phyloP scores from a whole-genome alignment of 2,329 filamentous ascomycete species.

The Mycosphaerelloides madeirae region DNA sequence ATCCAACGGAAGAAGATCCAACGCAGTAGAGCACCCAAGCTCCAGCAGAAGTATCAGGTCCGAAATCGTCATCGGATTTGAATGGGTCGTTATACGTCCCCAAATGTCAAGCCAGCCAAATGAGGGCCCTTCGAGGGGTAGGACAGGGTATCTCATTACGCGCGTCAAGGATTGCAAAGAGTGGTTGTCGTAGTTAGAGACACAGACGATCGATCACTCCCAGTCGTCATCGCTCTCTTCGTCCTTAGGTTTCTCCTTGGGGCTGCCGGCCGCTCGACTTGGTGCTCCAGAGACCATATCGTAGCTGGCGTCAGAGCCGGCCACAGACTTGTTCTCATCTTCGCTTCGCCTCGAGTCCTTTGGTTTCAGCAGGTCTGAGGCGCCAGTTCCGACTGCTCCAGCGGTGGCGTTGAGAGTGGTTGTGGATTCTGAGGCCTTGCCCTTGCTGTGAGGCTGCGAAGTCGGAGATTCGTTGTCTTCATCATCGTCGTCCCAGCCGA shows the following conservation, averaged over 20 bases:
- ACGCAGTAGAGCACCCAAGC: no score
- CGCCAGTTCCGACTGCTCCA: conserved; percentile 12
- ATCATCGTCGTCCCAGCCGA: conserved; percentile 70
- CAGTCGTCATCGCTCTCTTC: conserved; percentile 33
- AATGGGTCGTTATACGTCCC: no score
- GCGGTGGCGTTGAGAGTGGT: conserved; percentile 27
- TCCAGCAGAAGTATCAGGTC: no score
- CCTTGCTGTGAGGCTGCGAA: conserved; percentile 25
- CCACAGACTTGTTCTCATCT: conserved; percentile 69
- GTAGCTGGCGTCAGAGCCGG: conserved; percentile 93
- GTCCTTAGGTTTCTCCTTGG: conserved; percentile 49
- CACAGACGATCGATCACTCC: conserved; percentile 23
- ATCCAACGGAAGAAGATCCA: no score
- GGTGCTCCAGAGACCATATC: conserved; percentile 75
- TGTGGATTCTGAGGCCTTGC: conserved; percentile 24
- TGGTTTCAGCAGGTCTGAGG: conserved; percentile 51
- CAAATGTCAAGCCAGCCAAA: no score
- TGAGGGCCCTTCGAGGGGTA: no score
- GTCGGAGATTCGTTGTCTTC: conserved; percentile 44
- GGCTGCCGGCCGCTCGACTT: conserved; percentile 69
- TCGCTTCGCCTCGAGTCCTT: conserved; percentile 67
- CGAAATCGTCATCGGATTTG: no score
- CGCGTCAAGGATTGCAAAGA: no score
- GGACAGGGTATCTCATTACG: no score
- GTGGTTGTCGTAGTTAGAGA: no score